A percentile compares a stretch with the other conserved stretches of the same genome.
Evolutionary conservation across 352 stramenopile genomes (phyloP).

Genomic region (Aphanomyces euteiches): DNA sequence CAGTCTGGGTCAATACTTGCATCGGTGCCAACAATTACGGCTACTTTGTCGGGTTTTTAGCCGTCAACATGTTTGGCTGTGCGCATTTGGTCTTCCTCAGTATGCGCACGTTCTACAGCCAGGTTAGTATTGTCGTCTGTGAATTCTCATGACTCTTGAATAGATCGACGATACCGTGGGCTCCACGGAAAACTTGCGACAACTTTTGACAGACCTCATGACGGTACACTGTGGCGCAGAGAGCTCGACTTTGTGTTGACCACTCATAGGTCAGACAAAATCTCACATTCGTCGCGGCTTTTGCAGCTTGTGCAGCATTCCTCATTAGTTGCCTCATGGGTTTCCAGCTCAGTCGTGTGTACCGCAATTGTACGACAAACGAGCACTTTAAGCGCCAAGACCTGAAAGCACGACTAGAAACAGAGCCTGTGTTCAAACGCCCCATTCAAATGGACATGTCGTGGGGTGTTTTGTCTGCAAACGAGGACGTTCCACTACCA

Average conservation of each 20-base stretch:
- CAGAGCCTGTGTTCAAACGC: constrained; percentile 1
- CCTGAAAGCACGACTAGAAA: constrained; percentile 51
- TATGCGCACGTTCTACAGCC: constrained; percentile 34
- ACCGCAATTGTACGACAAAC: constrained; percentile 68
- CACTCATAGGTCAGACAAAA: not conserved
- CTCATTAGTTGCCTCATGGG: constrained; percentile 70
- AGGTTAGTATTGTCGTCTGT: not conserved
- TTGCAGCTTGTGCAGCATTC: constrained; percentile 54
- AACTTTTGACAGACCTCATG: constrained; percentile 24
- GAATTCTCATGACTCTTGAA: constrained; percentile 26
- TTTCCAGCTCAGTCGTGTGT: constrained; percentile 69
- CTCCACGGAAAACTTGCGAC: not conserved
- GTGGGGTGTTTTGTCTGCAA: constrained; percentile 71
- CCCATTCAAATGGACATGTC: constrained; percentile 49
- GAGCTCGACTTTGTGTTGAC: too few relatives aligned
- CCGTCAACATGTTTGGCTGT: constrained; percentile 28
- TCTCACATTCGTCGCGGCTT: constrained; percentile 63
- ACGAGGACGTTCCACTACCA: constrained; percentile 61
- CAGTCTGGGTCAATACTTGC: constrained; percentile 37
- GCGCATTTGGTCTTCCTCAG: constrained; percentile 31
- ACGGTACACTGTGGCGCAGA: not conserved
- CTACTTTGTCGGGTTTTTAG: constrained; percentile 35
- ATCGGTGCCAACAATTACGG: constrained; percentile 36
- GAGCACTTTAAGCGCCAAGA: constrained; percentile 82
- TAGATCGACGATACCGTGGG: constrained; percentile 33